A percentile compares a stretch with the other conserved stretches of the same genome.
Evolutionary conservation across 2,329 filamentous ascomycete genomes (phyloP).

Genomic region (Diplocarpon mali): DNA sequence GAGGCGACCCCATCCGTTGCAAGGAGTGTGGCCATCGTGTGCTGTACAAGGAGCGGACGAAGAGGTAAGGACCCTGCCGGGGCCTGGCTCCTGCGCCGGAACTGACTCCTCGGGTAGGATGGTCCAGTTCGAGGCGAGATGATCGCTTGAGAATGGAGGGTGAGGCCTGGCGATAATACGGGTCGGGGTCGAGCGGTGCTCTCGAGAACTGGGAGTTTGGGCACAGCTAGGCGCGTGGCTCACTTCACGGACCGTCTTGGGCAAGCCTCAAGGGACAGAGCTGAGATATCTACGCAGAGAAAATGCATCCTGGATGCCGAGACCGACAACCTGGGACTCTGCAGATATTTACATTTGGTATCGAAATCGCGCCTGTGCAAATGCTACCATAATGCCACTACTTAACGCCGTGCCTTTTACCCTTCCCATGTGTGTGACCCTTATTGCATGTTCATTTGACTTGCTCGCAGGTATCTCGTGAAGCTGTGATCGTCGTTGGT

Average conservation of each 20-base stretch:
- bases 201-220: neutral
- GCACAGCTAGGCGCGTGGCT: conserved; percentile 10
- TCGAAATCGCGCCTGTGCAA: conserved; percentile 21
- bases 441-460: conserved; percentile 24
- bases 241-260: neutral
- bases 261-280: neutral
- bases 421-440: neutral
- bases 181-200: neutral
- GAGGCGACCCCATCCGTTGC: conserved; percentile 74
- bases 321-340: neutral
- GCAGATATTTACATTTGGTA: conserved; percentile 17
- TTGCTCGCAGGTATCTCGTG: conserved; percentile 25
- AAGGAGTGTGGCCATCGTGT: conserved; percentile 91
- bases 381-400: conserved; percentile 19
- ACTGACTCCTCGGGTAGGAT: conserved; percentile 48
- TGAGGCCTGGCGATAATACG: neutral
- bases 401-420: conserved; percentile 12
- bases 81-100: neutral
- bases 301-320: neutral
- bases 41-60: conserved; percentile 94
- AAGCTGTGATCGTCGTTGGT: conserved; percentile 27
- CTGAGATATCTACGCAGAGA: neutral
- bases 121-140: conserved; percentile 97
- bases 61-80: conserved; percentile 53
- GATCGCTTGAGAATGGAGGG: conserved; percentile 21